Percentiles rank a stretch among this genome's conserved stretches.
Conservation (phyloP, 192 early-diverging fungal genomes). For the Oehlia diaphana region DNA sequence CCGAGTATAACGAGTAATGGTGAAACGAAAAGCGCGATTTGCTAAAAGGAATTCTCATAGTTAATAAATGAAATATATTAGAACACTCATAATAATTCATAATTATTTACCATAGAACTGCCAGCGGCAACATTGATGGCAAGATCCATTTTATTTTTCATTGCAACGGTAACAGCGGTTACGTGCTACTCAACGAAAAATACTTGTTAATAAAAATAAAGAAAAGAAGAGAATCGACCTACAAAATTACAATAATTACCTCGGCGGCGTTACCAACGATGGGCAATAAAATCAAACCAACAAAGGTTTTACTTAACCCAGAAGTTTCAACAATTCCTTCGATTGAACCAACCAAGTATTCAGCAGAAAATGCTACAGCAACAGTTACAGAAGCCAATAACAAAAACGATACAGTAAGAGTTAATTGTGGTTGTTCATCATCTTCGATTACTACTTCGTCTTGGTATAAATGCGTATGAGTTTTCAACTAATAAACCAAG, state of each 20-base stretch:
- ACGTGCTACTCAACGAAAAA: constrained; percentile 57
- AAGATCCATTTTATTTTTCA: constrained; percentile 91
- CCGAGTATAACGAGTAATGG: constrained; percentile 74
- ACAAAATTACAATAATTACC: neutral
- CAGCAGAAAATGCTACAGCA: constrained; percentile 77
- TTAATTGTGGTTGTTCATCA: constrained; percentile 46
- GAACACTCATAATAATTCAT: neutral
- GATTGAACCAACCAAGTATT: constrained; percentile 82
- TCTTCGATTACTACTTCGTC: constrained; percentile 56
- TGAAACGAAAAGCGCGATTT: constrained; percentile 83
- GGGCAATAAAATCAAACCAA: constrained; percentile 88
- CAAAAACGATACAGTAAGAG: constrained; percentile 32
- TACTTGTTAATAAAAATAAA: neutral
- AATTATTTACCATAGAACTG: constrained; percentile 59
- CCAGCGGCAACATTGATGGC: constrained; percentile 88
- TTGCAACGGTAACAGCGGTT: constrained; percentile 76
- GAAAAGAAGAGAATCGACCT: no score
- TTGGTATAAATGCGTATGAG: neutral
- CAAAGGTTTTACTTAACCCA: constrained; percentile 78
- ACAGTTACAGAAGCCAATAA: constrained; percentile 65
- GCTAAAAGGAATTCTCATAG: constrained; percentile 30
- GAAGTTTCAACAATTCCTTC: constrained; percentile 71
- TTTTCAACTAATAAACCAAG: neutral
- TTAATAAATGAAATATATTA: neutral
- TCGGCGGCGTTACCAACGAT: constrained; percentile 91